Evolutionary conservation across 768 basidiomycete genomes (phyloP).

Genomic region (Plicaturopsis crispa): DNA sequence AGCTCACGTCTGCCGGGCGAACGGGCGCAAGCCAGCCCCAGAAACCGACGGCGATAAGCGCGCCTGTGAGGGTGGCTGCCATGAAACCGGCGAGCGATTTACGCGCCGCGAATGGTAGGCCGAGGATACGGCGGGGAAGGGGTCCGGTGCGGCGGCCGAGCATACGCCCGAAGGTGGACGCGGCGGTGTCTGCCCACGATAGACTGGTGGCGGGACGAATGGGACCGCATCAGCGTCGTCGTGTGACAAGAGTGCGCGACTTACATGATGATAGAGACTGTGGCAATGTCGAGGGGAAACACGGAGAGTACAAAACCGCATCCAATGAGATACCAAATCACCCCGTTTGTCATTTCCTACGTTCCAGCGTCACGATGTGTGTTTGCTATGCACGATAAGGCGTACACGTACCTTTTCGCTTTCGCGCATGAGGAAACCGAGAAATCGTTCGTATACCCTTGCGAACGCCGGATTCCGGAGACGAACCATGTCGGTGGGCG

Average conservation of each 20-base stretch:
- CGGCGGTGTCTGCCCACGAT: constrained; percentile 94
- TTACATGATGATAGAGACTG: constrained; percentile 85
- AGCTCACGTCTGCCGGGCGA: constrained; percentile 35
- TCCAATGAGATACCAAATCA: constrained; percentile 84
- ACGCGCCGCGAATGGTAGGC: constrained; percentile 67
- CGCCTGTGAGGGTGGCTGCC: constrained; percentile 70
- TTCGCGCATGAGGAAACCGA: constrained; percentile 88
- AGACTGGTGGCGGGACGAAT: constrained; percentile 40
- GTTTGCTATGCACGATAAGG: neutral
- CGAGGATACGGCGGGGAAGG: constrained; percentile 43
- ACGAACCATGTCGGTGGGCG: constrained; percentile 70
- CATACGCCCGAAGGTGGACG: constrained; percentile 86
- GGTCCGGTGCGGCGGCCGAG: constrained; percentile 64
- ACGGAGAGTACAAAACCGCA: constrained; percentile 67
- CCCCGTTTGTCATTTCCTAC: constrained; percentile 73
- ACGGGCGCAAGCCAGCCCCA: constrained; percentile 58
- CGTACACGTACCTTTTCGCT: constrained; percentile 57
- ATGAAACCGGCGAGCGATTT: constrained; percentile 83
- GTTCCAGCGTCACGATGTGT: too few species aligned
- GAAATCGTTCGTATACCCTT: constrained; percentile 54
- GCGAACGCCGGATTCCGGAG: constrained; percentile 59
- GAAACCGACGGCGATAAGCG: constrained; percentile 57
- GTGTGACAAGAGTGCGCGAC: constrained; percentile 20
- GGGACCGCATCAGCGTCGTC: constrained; percentile 1
- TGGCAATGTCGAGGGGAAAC: constrained; percentile 82